Percentiles rank a stretch among this genome's conserved stretches.
Conservation (phyloP, 495 filamentous ascomycete species). For the Aspergillus sclerotioniger region DNA sequence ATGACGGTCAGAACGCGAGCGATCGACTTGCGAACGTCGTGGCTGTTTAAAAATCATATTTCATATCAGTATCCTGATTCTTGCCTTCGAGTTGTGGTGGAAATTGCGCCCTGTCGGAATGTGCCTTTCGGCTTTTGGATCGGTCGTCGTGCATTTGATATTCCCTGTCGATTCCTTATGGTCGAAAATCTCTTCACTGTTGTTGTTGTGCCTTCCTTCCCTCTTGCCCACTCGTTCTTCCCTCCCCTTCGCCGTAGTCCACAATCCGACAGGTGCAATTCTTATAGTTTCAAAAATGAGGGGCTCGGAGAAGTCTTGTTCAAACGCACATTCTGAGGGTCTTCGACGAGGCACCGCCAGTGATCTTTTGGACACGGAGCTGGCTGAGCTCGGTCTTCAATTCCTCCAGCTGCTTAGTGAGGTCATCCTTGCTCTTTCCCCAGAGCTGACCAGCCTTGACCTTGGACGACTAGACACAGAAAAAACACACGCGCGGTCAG, state of each 20-base stretch:
- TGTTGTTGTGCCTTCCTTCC: constrained; percentile 5
- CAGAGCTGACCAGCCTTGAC: constrained; percentile 94
- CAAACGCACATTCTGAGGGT: constrained; percentile 90
- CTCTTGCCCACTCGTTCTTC: background rate
- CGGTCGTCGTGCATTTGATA: no score
- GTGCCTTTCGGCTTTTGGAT: background rate
- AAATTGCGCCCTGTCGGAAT: background rate
- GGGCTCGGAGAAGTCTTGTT: constrained; percentile 16
- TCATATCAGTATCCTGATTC: constrained; percentile 25
- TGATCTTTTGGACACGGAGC: constrained; percentile 96
- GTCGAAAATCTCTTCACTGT: background rate
- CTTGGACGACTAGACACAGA: constrained; percentile 70
- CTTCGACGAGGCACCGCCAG: constrained; percentile 86
- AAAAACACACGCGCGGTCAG: constrained; percentile 15
- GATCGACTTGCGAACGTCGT: constrained; percentile 99
- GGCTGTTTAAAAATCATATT: constrained; percentile 57
- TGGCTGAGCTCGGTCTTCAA: constrained; percentile 91
- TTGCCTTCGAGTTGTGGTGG: background rate
- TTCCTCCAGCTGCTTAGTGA: constrained; percentile 88
- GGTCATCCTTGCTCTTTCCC: constrained; percentile 98
- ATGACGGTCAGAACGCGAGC: constrained; percentile 97
- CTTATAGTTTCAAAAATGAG: constrained; percentile 11
- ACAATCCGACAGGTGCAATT: background rate
- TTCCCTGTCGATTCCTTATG: background rate
- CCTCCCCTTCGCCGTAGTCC: background rate